Base-by-base conservation (phyloP, 192 early-diverging fungal species). In the Gamsiella multidivaricata region DNA sequence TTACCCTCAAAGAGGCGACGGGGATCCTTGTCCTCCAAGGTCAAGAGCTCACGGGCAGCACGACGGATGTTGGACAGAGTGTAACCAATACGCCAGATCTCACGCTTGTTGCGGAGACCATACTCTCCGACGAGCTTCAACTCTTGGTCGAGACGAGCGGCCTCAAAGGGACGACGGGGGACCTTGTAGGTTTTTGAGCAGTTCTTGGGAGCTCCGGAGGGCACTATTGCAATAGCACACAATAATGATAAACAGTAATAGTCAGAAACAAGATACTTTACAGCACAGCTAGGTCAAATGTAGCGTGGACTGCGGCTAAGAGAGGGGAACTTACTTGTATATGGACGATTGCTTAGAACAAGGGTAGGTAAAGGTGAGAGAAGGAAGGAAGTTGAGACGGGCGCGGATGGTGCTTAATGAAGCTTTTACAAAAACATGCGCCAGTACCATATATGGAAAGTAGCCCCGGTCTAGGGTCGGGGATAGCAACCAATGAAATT, bases 1-100 rank as follows among this genome's bases (percentile, higher is more conserved):
- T 98, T 98, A 86, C 97, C 97, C 89, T 98, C 97, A 78, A 98
- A 98, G 68, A 98, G 91, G 86, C 97, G 96, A 67, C 93, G 91
- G 66, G 97, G 93, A 84, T 97, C 95, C 90, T 97, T 97, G 78
- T 90, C 91, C 59, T 97, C 95, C 54, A 97, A 88, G 70, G 94
- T 98, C 69, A 98, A 88, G 68, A 98, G 92, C 85, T 98, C 96
- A 97, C 97, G 95, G 69, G 97, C 97, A 58, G 97, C 97, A 97
- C 97, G 97, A 88, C 97, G 97, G 79, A 98, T 96, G 87, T 98
- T 97, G 87, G 97, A 98, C 64, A 98, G 92, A 63, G 93, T 94
- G 85, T 91, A 92, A 61, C 93, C 94, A 36, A 98, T 93, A 79
- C 97, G 91, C 92, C 93, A 98, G 90, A 98, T 95, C 88, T 98